phyloP scores from a whole-genome alignment of 2,329 filamentous ascomycete genomes.

The Cladophialophora yegresii region DNA sequence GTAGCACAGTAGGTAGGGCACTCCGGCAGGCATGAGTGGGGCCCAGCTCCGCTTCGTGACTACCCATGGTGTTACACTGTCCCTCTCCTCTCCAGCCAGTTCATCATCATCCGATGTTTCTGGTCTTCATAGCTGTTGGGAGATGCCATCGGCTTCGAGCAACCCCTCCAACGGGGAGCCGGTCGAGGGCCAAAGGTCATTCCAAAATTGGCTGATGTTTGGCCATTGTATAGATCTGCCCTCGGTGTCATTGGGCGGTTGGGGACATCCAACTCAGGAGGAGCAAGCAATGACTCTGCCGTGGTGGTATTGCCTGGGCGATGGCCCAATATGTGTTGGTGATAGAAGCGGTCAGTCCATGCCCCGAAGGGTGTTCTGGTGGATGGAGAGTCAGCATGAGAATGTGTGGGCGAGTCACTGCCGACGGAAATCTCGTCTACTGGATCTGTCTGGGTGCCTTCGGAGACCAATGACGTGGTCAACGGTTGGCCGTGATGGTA shows the following conservation, averaged over 20 bases:
- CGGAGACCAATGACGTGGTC: slow-evolving; percentile 15
- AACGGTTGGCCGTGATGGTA: neutral
- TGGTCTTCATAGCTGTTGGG: slow-evolving; percentile 28
- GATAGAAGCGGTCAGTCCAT: slow-evolving; percentile 23
- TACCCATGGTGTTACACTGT: neutral
- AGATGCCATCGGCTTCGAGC: slow-evolving; percentile 16
- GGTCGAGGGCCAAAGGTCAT: slow-evolving; percentile 27
- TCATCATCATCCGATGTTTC: slow-evolving; percentile 32
- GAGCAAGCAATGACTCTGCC: slow-evolving; percentile 14
- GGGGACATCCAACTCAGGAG: slow-evolving; percentile 14
- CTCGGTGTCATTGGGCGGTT: slow-evolving; percentile 23
- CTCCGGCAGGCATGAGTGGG: neutral
- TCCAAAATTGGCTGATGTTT: slow-evolving; percentile 25
- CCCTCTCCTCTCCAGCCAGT: slow-evolving; percentile 29
- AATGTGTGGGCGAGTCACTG: neutral
- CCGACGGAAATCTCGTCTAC: slow-evolving; percentile 1
- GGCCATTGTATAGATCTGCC: slow-evolving; percentile 31
- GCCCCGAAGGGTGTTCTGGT: slow-evolving; percentile 13
- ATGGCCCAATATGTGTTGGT: neutral
- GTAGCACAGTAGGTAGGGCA: neutral
- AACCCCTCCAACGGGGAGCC: slow-evolving; percentile 8
- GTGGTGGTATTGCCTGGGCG: neutral
- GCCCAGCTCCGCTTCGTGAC: neutral
- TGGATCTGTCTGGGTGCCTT: slow-evolving; percentile 23
- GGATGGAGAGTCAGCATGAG: slow-evolving; percentile 12